phyloP scores from a whole-genome alignment of 345 rosid species.

The Camelina laxa region DNA sequence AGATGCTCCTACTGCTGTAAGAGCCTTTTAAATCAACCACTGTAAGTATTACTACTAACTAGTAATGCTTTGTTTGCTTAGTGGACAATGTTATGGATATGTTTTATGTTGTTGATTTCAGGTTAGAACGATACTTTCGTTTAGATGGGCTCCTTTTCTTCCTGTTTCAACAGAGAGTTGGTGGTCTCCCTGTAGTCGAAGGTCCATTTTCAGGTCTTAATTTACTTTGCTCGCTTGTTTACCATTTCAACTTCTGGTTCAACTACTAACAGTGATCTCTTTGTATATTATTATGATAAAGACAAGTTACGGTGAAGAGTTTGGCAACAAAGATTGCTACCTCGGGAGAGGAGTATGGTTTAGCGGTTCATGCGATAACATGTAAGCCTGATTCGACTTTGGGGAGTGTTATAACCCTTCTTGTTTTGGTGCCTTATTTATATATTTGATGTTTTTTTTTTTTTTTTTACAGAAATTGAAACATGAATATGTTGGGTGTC shows the following conservation, averaged over 20 bases:
- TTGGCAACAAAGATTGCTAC: slow-evolving; percentile 62
- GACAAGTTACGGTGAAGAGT: slow-evolving; percentile 67
- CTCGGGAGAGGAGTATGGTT: slow-evolving; percentile 49
- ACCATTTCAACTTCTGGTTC: not conserved
- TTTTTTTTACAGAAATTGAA: too few species aligned
- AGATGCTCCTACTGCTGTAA: slow-evolving; percentile 80
- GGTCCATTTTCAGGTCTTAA: slow-evolving; percentile 70
- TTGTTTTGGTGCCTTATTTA: too few species aligned
- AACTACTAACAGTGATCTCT: not conserved
- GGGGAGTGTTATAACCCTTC: slow-evolving; percentile 71
- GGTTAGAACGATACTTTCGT: slow-evolving; percentile 75
- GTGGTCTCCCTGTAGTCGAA: slow-evolving; percentile 80
- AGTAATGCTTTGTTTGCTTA: not conserved
- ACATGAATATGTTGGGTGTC: too few species aligned
- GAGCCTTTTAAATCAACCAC: slow-evolving; percentile 89
- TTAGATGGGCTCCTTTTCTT: slow-evolving; percentile 82
- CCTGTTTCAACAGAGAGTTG: slow-evolving; percentile 74
- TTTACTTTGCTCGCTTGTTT: not conserved
- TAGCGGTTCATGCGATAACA: slow-evolving; percentile 60
- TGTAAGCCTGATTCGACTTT: slow-evolving; percentile 67
- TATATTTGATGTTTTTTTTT: too few species aligned
- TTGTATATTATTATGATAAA: slow-evolving; percentile 32
- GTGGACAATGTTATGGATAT: not conserved
- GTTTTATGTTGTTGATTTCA: slow-evolving; percentile 32
- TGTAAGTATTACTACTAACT: slow-evolving; percentile 39